Percentiles rank a stretch among this genome's conserved stretches.
Evolutionary conservation across 1,139 yeast genomes (phyloP).

Genomic region (Lipomyces yarrowii): DNA sequence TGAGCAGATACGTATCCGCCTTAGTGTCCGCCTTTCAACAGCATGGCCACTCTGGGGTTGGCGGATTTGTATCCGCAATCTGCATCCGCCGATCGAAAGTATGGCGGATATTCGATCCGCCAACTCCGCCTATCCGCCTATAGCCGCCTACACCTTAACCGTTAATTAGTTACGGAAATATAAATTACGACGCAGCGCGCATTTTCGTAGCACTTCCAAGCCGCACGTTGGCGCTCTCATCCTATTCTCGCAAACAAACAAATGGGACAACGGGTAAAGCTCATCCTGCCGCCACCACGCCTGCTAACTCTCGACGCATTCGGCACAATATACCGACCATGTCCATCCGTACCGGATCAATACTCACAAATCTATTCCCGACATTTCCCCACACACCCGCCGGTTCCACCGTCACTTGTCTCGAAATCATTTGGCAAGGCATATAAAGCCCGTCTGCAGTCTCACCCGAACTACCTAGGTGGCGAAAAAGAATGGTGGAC

Average conservation of each 20-base stretch:
- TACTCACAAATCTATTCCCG: constrained; percentile 11
- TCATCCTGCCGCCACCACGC: constrained; percentile 17
- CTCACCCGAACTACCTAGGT: constrained; percentile 26
- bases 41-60: no score
- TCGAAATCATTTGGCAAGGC: constrained; percentile 10
- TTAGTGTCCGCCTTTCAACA: no score
- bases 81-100: no score
- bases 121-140: no score
- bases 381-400: constrained; percentile 4
- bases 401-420: background rate
- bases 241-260: background rate
- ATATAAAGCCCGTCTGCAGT: constrained; percentile 5
- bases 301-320: constrained; percentile 26
- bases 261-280: background rate
- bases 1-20: no score
- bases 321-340: constrained; percentile 27
- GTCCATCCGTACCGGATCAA: constrained; percentile 23
- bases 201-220: no score
- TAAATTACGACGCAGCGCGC: background rate
- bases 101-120: no score
- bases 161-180: no score
- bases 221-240: background rate
- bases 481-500: constrained; percentile 28
- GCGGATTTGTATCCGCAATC: no score
- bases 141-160: no score